Evolutionary conservation across 495 filamentous ascomycete genomes (phyloP).

Genomic region (Neurospora sp.): DNA sequence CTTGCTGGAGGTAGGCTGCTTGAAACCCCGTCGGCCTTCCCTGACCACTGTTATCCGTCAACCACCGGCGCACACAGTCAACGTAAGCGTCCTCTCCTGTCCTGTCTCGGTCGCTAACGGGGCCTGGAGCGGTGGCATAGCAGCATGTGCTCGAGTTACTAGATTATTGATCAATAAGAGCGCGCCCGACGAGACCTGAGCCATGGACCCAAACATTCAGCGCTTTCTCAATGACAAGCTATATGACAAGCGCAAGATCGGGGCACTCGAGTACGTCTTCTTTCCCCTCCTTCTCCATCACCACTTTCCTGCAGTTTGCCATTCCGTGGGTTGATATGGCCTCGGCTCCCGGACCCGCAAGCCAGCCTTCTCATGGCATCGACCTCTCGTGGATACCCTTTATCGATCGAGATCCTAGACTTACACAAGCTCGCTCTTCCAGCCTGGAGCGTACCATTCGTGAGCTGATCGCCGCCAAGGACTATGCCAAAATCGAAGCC

Average conservation of each 20-base stretch:
- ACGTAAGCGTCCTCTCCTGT: neutral
- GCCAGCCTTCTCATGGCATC: neutral
- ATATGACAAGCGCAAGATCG: conserved; percentile 93
- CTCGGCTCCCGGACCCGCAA: neutral
- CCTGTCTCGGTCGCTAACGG: neutral
- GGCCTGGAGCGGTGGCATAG: neutral
- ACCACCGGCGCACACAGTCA: neutral
- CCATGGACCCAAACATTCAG: conserved; percentile 83
- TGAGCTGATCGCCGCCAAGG: conserved; percentile 63
- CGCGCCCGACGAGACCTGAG: conserved; percentile 3
- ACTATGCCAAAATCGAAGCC: conserved; percentile 66
- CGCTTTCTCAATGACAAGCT: conserved; percentile 93
- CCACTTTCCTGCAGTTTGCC: neutral
- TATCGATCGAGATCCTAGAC: neutral
- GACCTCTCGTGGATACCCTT: neutral
- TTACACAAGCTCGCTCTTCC: conserved; percentile 7
- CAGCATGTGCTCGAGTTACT: neutral
- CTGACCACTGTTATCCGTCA: neutral
- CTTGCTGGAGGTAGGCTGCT: neutral
- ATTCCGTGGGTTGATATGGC: conserved; percentile 5
- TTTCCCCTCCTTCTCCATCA: conserved; percentile 1
- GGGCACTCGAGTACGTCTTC: conserved; percentile 80
- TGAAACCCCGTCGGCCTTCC: neutral
- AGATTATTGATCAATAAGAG: neutral
- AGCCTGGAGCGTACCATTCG: conserved; percentile 88